Evolutionary conservation across 2,329 filamentous ascomycete genomes (phyloP), one percentile per base, ranked within the genome.

Genomic region (Catunica adiposa): DNA sequence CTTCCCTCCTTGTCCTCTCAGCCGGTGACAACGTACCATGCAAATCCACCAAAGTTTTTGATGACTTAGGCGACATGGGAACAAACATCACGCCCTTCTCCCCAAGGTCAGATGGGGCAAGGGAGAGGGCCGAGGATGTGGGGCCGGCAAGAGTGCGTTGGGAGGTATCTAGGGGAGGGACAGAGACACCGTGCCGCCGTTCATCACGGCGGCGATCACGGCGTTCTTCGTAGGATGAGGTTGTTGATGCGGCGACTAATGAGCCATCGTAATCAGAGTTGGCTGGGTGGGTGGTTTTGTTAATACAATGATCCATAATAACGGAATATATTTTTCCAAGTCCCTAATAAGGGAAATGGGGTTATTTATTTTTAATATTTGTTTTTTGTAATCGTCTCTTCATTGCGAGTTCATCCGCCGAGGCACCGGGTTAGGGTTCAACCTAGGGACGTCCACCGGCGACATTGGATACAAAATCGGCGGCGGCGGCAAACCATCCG

Each of bases 11-110:
- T 6, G n/a, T 48, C 20, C 57, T 44, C 48, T 58, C 57, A 3
- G 55, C 48, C 3, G 20, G 23, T 8, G 53, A 50, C n/a, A 55
- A 52, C 23, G 54, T 46, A 37, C 50, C 57, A 29, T 58, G 54
- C 7, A 58, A 29, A 46, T 58, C 57, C 23, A 53, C 44, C 9
- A 58, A 34, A 14, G 55, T 57, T 17, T 48, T 56, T 11, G 56
- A 57, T 7, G 58, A 60, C 54, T 72, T 69, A 0, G 74, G 74
- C 2, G 74, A 77, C 42, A 77, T 62, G 0, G 74, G 74, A 1
- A 70, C 68, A 55, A 76, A 77, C 1, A 65, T 61, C 1, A 77
- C 73, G 20, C 34, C 54, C 46, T 56, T 58, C 23, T 58, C 54
- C 1, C 31, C 31, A 23, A 51, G 26, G 6, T 53, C 31, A 25